Base-by-base conservation (phyloP, 1,139 yeast genomes). In the Blastobotrys raffinosifermentans region DNA sequence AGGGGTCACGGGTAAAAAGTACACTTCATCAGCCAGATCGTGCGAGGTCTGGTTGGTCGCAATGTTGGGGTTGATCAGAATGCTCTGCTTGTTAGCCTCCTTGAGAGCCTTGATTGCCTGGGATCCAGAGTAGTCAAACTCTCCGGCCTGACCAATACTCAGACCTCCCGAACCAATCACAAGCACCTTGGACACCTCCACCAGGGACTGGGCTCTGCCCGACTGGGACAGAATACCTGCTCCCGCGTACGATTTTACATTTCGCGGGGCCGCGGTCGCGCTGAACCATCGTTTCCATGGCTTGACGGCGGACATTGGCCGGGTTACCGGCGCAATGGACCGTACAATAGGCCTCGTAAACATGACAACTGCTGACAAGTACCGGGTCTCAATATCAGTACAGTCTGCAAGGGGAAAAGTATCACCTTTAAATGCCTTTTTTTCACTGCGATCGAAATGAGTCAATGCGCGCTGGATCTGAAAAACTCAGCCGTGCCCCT, bases 111-210 rank as follows among this genome's bases (percentile, higher is more conserved):
- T 89, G 60, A 89, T 89, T 36, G 97, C 97, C 66, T 89, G 97
- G 15, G 96, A 87, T 14, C 59, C 97, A 27, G 96, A 85, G 66
- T 91, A 91, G 63, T 91, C 99, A 54, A 91, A 91, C 65, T 91
- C 99, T 54, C 99, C 99, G 32, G 99, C 99, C 66, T 91, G 99
- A 41, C 99, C 99, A 59, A 91, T 91, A 38, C 96, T 84, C 45
- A 91, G 72, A 32, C 98, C 99, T 57, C 99, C 99, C 3, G 97
- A 89, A 16, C 98, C 98, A 57, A 91, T 83, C 41, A 91, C 87
- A 47, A 91, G 74, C 15, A 91, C 97, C 54, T 86, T 85, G 44
- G 80, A 72, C 34, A 87, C 96, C 49, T 89, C 94, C 32, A 87
- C 95, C 43, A 85, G 67, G 39, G 72, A 67, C 45, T 72, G 66